Conservation (phyloP, 75 land plant species). For the Isoetes taiwanensis region DNA sequence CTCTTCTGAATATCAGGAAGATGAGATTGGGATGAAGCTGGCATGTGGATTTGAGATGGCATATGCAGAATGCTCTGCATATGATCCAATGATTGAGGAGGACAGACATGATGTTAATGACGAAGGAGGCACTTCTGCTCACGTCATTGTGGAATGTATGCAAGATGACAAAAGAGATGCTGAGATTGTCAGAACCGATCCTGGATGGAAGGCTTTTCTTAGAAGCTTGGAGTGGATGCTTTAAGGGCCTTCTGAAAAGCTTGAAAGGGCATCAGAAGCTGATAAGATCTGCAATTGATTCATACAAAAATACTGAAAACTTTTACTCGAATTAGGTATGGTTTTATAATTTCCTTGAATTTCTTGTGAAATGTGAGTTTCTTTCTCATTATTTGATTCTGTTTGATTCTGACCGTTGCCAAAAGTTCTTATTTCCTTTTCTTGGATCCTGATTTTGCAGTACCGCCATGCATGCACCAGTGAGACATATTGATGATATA, state of each 20-base stretch:
- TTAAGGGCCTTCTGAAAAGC: conserved; percentile 65
- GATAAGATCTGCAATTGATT: conserved; percentile 44
- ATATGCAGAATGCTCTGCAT: conserved; percentile 48
- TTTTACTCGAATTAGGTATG: conserved; percentile 55
- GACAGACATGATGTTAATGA: background rate
- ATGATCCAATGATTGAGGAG: no score
- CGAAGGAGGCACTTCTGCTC: background rate
- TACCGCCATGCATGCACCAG: conserved; percentile 58
- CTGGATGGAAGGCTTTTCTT: conserved; percentile 54
- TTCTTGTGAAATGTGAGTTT: no score
- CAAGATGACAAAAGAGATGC: conserved; percentile 23
- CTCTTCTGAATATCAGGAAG: conserved; percentile 30
- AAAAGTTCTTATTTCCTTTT: background rate
- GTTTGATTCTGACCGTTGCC: background rate
- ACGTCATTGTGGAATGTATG: conserved; percentile 4
- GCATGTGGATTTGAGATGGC: conserved; percentile 97
- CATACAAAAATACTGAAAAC: conserved; percentile 35
- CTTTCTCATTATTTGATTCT: no score
- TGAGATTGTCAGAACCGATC: conserved; percentile 7
- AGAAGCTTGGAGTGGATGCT: conserved; percentile 69
- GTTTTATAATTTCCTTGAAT: no score
- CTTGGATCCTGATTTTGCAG: conserved; percentile 21
- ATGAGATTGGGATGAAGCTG: conserved; percentile 87
- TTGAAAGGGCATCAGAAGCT: conserved; percentile 59
- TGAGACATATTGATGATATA: conserved; percentile 64